phyloP scores from a whole-genome alignment of 108 stramenopile species.

The Nitzschia inconspicua region DNA sequence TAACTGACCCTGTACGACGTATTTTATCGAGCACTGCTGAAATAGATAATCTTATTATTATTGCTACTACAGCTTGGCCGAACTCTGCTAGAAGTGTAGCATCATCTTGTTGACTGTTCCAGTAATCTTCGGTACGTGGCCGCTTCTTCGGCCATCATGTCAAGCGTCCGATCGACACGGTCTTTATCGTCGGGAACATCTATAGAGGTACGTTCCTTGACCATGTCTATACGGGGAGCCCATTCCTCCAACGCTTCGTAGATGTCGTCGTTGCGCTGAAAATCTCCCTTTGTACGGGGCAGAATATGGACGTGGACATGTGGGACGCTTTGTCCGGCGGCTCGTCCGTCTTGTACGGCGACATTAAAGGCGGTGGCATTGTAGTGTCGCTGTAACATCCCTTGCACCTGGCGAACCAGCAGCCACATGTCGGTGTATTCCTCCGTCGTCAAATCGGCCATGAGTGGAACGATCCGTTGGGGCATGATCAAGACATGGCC shows the following conservation, averaged over 20 bases:
- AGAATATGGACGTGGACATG: slow-evolving; percentile 92
- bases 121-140: slow-evolving; percentile 40
- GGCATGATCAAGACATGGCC: slow-evolving; percentile 88
- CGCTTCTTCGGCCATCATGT: slow-evolving; percentile 81
- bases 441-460: slow-evolving; percentile 65
- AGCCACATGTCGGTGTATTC: slow-evolving; percentile 82
- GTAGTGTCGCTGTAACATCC: slow-evolving; percentile 48
- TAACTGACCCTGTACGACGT: no score
- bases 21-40: no score
- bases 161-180: slow-evolving; percentile 65
- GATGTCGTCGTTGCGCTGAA: slow-evolving; percentile 81
- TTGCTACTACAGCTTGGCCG: no score
- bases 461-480: slow-evolving; percentile 40
- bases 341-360: slow-evolving; percentile 85
- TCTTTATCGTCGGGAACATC: slow-evolving; percentile 78
- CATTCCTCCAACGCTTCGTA: slow-evolving; percentile 80
- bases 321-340: slow-evolving; percentile 84
- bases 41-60: no score
- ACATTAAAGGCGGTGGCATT: slow-evolving; percentile 73
- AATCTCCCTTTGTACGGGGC: slow-evolving; percentile 66
- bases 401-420: slow-evolving; percentile 68
- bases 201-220: slow-evolving; percentile 27
- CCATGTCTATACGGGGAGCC: slow-evolving; percentile 62
- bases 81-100: no score
- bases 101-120: no score